Base-by-base conservation (phyloP, 345 rosid genomes). In the Salix arbutifolia region DNA sequence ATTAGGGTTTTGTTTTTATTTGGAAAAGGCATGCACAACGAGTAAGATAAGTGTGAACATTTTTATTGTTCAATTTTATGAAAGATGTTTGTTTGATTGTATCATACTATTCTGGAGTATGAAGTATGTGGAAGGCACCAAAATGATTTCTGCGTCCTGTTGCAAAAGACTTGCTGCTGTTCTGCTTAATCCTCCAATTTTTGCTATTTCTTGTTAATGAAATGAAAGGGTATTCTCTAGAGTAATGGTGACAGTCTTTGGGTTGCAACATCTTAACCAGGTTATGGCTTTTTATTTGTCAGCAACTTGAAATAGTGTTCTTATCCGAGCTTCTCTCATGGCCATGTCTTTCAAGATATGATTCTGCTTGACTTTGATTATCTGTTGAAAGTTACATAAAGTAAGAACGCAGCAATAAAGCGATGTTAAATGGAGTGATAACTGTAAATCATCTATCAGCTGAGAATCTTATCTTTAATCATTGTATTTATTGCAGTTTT, bases 401-500 rank as follows among this genome's bases (percentile, higher is more conserved):
- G 61, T 53, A 31, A 48, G 26, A 44, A 28, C 44, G 10, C 37
- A 12, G 28, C 70, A 19, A 17, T 52, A 50, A 30, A 14, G 33
- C 50, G 6, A 77, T 65, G 37, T 48, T 71, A 25, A 33, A 50
- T 69, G 67, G 67, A 53, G 50, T 26, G 30, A n/a, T 28, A 31
- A 25, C 38, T 25, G 16, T 68, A 28, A 42, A 14, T 76, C 44
- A 1, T 76, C 17, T 56, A 19, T 53, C 33, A 14, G 67, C 25
- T 37, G 42, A 53, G 69, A 78, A 28, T 72, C 37, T 31, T 40
- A 72, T 28, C 37, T 69, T 46, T 26, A 10, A 28, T 67, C 60
- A 65, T 66, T 81, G 74, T 77, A 40, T 71, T 73, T 76, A 74
- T 75, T 84, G 89, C 88, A 87, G 91, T 81, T 76, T 75, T 84